These are phyloP conservation scores for Saccharomyces hybrid DNA, from an alignment of 1,139 yeast genomes.

Conservation along the genomic window DNA sequence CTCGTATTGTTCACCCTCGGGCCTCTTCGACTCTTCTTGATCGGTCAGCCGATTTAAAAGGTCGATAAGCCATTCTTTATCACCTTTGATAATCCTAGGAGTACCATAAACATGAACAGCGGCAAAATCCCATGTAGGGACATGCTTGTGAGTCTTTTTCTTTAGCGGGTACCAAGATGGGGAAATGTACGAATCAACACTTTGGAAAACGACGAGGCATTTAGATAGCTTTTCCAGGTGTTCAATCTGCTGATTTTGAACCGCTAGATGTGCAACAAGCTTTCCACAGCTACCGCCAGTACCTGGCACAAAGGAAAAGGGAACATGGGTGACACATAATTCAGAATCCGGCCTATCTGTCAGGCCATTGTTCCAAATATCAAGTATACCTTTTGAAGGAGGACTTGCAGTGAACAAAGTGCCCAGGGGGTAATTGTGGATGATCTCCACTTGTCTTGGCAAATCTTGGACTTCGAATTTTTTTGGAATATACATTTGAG, in stretches of 20 bases:
- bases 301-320: not conserved
- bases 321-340: not conserved
- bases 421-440: constrained; percentile 13
- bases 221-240: constrained; percentile 37
- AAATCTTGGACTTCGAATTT: constrained; percentile 10
- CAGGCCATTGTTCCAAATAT: constrained; percentile 35
- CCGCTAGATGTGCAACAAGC: constrained; percentile 53
- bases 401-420: constrained; percentile 9
- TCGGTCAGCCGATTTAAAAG: constrained; percentile 43
- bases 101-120: constrained; percentile 53
- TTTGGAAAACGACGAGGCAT: constrained; percentile 49
- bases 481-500: constrained; percentile 13
- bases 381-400: constrained; percentile 36
- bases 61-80: constrained; percentile 40
- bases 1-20: constrained; percentile 18
- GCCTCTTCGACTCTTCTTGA: constrained; percentile 41
- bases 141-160: constrained; percentile 51
- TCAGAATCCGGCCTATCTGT: constrained; percentile 2
- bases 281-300: constrained; percentile 33
- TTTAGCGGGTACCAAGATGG: constrained; percentile 58
- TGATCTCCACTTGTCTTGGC: constrained; percentile 9
- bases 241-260: constrained; percentile 46
- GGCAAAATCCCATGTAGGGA: constrained; percentile 69
- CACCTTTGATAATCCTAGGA: constrained; percentile 39
- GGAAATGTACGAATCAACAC: constrained; percentile 47